Evolutionary conservation across 345 rosid genomes (phyloP), one percentile per base, ranked within the genome.

Genomic region (Eucalyptus erythrocorys): DNA sequence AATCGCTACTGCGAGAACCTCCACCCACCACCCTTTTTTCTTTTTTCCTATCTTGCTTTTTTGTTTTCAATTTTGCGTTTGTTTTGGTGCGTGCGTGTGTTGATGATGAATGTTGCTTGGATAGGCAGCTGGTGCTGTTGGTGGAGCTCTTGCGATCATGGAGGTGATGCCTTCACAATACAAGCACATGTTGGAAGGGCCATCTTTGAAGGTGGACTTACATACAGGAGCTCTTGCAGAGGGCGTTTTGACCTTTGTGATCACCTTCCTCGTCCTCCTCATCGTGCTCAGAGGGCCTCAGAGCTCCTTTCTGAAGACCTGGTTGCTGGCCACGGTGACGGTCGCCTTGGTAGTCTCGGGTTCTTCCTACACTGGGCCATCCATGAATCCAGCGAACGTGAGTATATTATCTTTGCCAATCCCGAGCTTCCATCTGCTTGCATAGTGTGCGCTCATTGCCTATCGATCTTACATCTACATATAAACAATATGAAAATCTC

Each of bases 341-440:
- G 94, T 97, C 26, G 89, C 92, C 1, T 91, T 98, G 89, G 93
- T 98, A 81, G 86, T 95, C 61, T 50, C 93, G 0, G 99, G 99
- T 13, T 87, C 94, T 88, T 87, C 90, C 14, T 96, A 95, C 90
- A 97, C 99, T 10, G 98, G 98, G 82, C 99, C 99, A 87, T 94
- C 97, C 91, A 95, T 98, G 99, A 98, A 98, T 92, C 99, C 99
- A 48, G 99, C 98, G 90, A 95, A 94, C 95, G 99, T 98, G 92
- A 97, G 99, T 94, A 37, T 61, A 40, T 76, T 76, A 40, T 76
- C 47, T 76, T 40, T 22, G 15, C 43, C 84, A 76, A 76, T 76
- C 82, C 30, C 82, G 82, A 76, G 82, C 27, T 76, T 76, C 82
- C 82, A 45, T 84, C 26, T 48, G 19, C 79, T 17, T 68, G 82